phyloP scores from a whole-genome alignment of 1,284 basidiomycete species.

The Tylopilus sp. region DNA sequence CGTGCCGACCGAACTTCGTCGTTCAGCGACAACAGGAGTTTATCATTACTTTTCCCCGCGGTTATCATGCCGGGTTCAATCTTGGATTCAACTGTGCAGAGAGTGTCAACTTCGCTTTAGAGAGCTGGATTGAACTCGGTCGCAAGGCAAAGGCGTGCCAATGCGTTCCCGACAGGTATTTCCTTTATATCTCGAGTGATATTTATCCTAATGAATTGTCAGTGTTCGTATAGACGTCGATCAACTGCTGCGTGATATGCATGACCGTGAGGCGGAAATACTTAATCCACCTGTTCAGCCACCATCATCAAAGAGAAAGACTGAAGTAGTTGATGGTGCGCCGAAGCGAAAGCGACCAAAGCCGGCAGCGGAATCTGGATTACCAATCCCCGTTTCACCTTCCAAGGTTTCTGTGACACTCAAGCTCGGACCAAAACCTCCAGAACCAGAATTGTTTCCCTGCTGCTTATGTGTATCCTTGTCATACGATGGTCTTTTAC shows the following conservation, averaged over 20 bases:
- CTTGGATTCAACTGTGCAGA: slow-evolving; percentile 97
- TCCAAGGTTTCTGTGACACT: slow-evolving; percentile 45
- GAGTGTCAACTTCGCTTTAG: slow-evolving; percentile 95
- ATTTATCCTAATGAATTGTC: slow-evolving; percentile 7
- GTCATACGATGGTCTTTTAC: slow-evolving; percentile 54
- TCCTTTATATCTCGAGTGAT: background rate
- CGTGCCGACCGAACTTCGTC: slow-evolving; percentile 82
- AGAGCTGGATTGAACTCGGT: slow-evolving; percentile 92
- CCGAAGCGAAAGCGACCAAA: slow-evolving; percentile 38
- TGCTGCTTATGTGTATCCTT: slow-evolving; percentile 80
- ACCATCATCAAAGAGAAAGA: slow-evolving; percentile 39
- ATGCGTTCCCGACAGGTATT: slow-evolving; percentile 79
- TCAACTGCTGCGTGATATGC: slow-evolving; percentile 66
- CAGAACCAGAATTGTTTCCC: slow-evolving; percentile 56
- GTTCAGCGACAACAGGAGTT: slow-evolving; percentile 94
- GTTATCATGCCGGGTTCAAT: slow-evolving; percentile 97
- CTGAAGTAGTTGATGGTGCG: slow-evolving; percentile 22
- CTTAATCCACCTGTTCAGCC: slow-evolving; percentile 20
- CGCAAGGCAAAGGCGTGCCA: slow-evolving; percentile 77
- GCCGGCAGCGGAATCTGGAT: slow-evolving; percentile 1
- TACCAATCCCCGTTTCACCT: slow-evolving; percentile 12
- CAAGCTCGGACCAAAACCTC: slow-evolving; percentile 58
- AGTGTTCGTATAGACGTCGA: slow-evolving; percentile 93
- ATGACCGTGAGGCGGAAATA: slow-evolving; percentile 52
- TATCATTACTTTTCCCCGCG: slow-evolving; percentile 91